Conservation (phyloP, 345 rosid genomes). For the Melaleuca alternifolia region DNA sequence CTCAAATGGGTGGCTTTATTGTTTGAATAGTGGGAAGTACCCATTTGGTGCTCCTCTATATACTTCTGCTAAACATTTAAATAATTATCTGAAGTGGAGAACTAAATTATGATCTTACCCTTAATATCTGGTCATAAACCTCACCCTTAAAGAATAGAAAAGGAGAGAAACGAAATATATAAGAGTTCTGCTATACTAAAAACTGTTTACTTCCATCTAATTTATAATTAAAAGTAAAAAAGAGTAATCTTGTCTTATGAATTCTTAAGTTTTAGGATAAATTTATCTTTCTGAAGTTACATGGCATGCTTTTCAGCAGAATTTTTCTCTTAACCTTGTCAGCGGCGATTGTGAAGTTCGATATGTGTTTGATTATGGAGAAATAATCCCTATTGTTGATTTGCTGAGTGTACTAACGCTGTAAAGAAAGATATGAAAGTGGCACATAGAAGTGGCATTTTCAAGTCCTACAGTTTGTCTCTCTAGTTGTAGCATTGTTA, state of each 20-base stretch:
- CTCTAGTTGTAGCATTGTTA: neutral
- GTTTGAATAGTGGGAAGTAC: neutral
- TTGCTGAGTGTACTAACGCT: neutral
- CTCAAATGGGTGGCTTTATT: neutral
- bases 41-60: neutral
- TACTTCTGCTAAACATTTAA: neutral
- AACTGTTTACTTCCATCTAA: neutral
- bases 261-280: neutral
- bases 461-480: neutral
- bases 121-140: neutral
- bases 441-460: neutral
- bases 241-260: neutral
- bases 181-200: neutral
- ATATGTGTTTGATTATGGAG: neutral
- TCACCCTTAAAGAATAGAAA: neutral
- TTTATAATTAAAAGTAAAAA: neutral
- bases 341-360: neutral
- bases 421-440: neutral
- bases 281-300: neutral
- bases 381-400: neutral
- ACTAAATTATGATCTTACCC: neutral
- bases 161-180: neutral
- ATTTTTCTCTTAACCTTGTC: neutral
- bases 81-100: neutral
- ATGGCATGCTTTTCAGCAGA: neutral